Conservation (phyloP, 129 eudicot genomes). For the Flaveria robusta region DNA sequence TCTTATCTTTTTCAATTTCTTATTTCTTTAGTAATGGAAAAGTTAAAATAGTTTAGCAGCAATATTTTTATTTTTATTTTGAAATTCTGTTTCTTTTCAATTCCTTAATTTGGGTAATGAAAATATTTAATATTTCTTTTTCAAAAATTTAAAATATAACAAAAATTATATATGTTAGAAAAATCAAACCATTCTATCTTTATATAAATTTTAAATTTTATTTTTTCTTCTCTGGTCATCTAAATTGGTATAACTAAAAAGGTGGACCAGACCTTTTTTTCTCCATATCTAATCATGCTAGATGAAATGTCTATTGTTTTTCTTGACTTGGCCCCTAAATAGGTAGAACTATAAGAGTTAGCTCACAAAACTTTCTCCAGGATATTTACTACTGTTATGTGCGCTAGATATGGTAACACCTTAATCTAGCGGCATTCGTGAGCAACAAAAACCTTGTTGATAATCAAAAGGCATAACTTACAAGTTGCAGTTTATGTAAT, state of each 20-base stretch:
- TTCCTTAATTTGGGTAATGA: not conserved
- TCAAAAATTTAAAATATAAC: not conserved
- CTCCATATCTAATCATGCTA: not conserved
- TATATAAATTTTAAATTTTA: not conserved
- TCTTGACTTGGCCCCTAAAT: not conserved
- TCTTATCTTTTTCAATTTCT: not conserved
- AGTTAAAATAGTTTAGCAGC: not conserved
- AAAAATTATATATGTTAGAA: not conserved
- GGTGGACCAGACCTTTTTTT: not conserved
- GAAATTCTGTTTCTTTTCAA: not conserved
- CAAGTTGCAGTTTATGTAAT: conserved; percentile 18
- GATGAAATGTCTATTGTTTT: not conserved
- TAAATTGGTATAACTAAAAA: not conserved
- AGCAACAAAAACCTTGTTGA: not conserved
- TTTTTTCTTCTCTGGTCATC: not conserved
- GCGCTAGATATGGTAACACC: not conserved
- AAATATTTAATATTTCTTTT: not conserved
- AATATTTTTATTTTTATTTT: too few relatives aligned
- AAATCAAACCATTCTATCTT: not conserved
- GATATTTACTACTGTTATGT: not conserved
- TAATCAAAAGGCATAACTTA: not conserved
- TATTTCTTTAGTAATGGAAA: not conserved
- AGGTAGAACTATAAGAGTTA: not conserved
- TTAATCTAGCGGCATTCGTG: not conserved
- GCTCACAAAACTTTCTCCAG: not conserved